phyloP scores from a whole-genome alignment of 768 basidiomycete genomes.

The Naganishia vishniacii region DNA sequence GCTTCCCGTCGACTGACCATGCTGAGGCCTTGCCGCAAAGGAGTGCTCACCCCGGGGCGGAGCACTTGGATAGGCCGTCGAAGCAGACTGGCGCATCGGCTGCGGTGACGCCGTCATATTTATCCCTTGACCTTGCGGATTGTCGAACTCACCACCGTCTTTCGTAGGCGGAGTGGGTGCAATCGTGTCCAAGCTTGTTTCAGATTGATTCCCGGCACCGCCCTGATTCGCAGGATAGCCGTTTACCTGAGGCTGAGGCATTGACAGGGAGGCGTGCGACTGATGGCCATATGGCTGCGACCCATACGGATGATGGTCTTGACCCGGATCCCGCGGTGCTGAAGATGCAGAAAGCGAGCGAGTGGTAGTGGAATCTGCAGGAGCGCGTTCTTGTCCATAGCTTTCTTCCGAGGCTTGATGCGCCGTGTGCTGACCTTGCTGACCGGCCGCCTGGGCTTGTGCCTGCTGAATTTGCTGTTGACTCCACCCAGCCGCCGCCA shows the following conservation, averaged over 20 bases:
- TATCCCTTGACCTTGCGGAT: background rate
- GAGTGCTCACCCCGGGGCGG: background rate
- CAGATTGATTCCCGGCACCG: background rate
- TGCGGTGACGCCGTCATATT: conserved; percentile 10
- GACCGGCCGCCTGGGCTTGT: conserved; percentile 6
- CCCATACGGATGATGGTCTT: background rate
- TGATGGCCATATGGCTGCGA: background rate
- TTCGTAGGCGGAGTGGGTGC: conserved; percentile 3
- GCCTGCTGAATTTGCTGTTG: conserved; percentile 19
- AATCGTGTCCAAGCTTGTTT: conserved; percentile 1
- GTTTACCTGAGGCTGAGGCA: conserved; percentile 9
- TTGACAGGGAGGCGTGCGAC: conserved; percentile 3
- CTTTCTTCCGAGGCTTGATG: conserved; percentile 1
- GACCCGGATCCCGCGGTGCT: background rate
- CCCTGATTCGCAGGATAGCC: conserved; percentile 1
- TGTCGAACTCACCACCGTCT: background rate
- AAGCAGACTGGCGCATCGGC: background rate
- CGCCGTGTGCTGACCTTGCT: background rate
- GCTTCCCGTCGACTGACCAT: background rate
- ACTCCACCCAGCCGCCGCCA: background rate
- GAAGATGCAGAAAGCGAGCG: background rate
- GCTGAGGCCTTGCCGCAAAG: background rate
- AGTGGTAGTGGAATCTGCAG: background rate
- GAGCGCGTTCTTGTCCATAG: background rate
- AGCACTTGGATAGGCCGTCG: background rate